These are phyloP conservation scores for Acanthamoeba royreba DNA, from an alignment of 208 protist species.

Conservation along the genomic window DNA sequence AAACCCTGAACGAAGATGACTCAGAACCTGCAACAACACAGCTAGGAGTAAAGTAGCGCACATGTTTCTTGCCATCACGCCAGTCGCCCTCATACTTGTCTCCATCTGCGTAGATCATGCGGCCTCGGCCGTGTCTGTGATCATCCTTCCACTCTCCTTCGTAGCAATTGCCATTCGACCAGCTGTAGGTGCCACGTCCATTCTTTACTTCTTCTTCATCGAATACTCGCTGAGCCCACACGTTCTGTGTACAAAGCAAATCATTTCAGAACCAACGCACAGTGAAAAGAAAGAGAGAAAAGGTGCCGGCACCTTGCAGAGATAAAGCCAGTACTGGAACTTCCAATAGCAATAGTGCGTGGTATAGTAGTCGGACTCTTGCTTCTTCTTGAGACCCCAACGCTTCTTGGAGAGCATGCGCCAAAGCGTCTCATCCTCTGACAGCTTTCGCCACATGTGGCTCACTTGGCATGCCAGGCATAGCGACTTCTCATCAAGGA, in stretches of 20 bases:
- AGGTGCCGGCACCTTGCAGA: neutral
- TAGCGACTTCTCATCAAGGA: neutral
- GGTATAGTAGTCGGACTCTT: neutral
- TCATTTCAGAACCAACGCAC: too few species aligned
- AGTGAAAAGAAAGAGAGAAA: neutral
- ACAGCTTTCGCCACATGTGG: neutral
- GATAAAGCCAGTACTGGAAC: constrained; percentile 7
- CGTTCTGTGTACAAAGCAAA: too few species aligned
- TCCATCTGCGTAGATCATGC: constrained; percentile 32
- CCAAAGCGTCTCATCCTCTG: neutral
- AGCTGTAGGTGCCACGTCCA: neutral
- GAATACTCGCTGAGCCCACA: neutral
- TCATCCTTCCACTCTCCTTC: constrained; percentile 22
- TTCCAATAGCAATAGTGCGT: constrained; percentile 24
- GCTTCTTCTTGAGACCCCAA: neutral
- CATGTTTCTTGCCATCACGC: neutral
- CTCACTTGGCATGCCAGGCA: neutral
- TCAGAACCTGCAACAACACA: too few species aligned
- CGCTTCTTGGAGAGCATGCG: neutral
- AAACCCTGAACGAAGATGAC: too few species aligned
- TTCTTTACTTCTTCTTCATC: constrained; percentile 8
- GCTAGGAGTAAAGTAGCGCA: neutral
- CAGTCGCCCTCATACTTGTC: constrained; percentile 43
- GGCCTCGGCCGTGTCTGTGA: constrained; percentile 43
- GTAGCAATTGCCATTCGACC: neutral